Base-by-base conservation (phyloP, 495 filamentous ascomycete genomes). In the Penicillium antarcticum region DNA sequence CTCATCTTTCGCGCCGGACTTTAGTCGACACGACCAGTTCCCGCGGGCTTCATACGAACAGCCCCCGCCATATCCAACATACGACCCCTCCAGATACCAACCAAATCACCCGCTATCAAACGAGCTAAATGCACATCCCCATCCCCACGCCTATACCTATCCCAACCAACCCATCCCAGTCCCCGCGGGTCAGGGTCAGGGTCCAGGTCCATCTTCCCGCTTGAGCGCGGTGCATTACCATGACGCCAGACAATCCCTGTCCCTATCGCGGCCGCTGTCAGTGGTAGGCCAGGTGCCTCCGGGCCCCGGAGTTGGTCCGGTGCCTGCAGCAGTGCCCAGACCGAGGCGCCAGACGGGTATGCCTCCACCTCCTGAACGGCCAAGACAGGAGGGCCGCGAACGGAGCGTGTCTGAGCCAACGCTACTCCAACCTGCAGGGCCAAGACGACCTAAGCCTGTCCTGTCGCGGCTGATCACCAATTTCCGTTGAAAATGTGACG, bases 381-480 rank as follows among this genome's bases (percentile, higher is more conserved):
- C 36, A 2, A 43, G 53, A 16, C 26, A 36, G 2, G 51, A 62
- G 26, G 58, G 49, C 11, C 43, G 61, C 23, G 62, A 66, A 38
- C 48, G 62, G 16, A 63, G 60, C 42, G 13, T 32, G 10, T 66
- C 63, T 12, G 60, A 64, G 41, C 60, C 63, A 18, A 55, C 57
- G 45, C 53, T 41, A 53, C 13, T 47, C 35, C 13, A 37, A 14
- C 12, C 51, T 51, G 31, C 26, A 29, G 51, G 49, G 13, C 55
- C 57, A 26, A 55, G 64, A 48, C 63, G 56, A 18, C 62, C 67
- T 12, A 74, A 71, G 31, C 73, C 73, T 8, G 66, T 71, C 10
- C 50, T 76, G 36, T 69, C 71, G 19, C 63, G 63, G 42, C 37
- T 76, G 41, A 66, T 76, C 36, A 76, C 73, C 43, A 72, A 72